Base-by-base conservation (phyloP, 257 asterid species). In the Solanum chmielewskii region DNA sequence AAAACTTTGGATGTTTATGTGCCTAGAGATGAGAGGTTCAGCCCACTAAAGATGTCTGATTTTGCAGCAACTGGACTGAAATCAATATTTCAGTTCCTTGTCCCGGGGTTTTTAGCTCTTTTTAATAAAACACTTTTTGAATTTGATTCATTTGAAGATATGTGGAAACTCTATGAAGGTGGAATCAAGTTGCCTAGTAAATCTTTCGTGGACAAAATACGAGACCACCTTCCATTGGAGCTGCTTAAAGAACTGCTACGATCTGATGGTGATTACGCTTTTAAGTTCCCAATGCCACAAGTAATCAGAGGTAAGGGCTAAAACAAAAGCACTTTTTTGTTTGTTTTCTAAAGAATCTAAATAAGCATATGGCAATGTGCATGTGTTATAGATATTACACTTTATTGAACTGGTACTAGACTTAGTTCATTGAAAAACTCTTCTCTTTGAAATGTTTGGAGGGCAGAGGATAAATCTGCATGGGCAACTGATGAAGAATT, bases 401-500 rank as follows among this genome's bases (percentile, higher is more conserved):
- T 71, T 71, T 71, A 37, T 9, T 73, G 27, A 73, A 18, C 29
- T 73, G 15, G 29, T 20, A 35, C 81, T 4, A 20, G 47, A 37
- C 81, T 18, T 73, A 20, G 25, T 73, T 35, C 25, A 73, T 35
- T 73, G 49, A 73, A 11, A 35, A 35, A 35, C 37, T 37, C 44
- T 73, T 73, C 49, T 35, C 29, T 35, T 73, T 37, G 16, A 73
- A 73, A 52, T 85, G 42, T 9, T 77, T 85, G 56, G 77, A 45
- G 3, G 80, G 21, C 89, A 94, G 96, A 88, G 83, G 93, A 91
- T 82, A 91, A 85, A 84, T 83, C 92, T 76, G 95, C 98, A 1
- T 94, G 98, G 98, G 92, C 93, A 64, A 93, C 93, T 7, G 96
- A 94, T 88, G 98, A 93, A 86, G 98, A 94, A 83, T 93, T 94